Conservation (phyloP, 768 basidiomycete species). For the Auriscalpium orientale region DNA sequence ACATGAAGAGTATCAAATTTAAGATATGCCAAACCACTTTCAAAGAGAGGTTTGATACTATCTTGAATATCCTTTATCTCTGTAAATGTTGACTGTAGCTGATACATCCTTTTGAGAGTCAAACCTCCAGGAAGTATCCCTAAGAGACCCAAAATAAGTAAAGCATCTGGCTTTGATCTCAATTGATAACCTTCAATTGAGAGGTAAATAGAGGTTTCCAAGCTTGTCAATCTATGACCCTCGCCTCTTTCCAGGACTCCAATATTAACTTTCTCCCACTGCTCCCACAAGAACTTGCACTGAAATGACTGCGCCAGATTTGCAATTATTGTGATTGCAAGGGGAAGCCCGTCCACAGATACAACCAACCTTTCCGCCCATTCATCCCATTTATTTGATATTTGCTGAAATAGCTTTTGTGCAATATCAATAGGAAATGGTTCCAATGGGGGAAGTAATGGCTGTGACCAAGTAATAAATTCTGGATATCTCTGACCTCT, state of each 20-base stretch:
- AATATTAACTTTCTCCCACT: not conserved
- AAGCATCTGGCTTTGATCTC: not conserved
- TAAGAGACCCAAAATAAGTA: not conserved
- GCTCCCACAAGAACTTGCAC: not conserved
- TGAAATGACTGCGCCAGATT: not conserved
- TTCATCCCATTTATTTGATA: not conserved
- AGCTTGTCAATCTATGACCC: not conserved
- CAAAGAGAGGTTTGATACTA: not conserved
- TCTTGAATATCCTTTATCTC: not conserved
- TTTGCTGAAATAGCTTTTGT: not conserved
- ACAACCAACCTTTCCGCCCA: not conserved
- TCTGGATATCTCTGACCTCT: not conserved
- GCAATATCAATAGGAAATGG: not conserved
- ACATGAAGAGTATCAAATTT: not conserved
- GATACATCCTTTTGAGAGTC: not conserved
- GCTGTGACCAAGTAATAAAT: conserved; percentile 1
- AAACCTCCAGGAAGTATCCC: not conserved
- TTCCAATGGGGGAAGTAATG: not conserved
- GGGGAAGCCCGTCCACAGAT: conserved; percentile 1
- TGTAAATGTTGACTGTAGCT: not conserved
- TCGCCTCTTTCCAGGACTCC: not conserved
- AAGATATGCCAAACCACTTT: not conserved
- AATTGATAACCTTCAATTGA: not conserved
- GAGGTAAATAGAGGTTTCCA: conserved; percentile 1
- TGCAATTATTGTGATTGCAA: conserved; percentile 2